phyloP scores from a whole-genome alignment of 306 rosid species.

The Medicago truncatula region DNA sequence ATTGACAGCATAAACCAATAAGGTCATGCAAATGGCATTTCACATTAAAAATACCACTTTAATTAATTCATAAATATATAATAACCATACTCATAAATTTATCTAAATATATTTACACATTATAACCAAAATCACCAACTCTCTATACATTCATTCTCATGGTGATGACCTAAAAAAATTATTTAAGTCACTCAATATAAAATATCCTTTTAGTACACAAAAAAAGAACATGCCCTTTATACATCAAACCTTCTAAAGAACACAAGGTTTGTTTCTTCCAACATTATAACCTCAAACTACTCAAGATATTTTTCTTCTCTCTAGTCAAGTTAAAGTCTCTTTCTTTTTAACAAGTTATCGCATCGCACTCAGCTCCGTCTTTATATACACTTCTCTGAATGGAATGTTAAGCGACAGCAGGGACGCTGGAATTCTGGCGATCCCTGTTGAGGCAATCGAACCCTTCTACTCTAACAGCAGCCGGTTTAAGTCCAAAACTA shows the following conservation, averaged over 20 bases:
- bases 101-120: constrained; percentile 56
- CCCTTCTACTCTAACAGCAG: constrained; percentile 97
- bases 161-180: constrained; percentile 55
- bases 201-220: constrained; percentile 51
- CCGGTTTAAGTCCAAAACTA: constrained; percentile 75
- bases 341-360: constrained; percentile 50
- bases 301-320: constrained; percentile 52
- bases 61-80: constrained; percentile 32
- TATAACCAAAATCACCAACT: constrained; percentile 50
- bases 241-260: constrained; percentile 59
- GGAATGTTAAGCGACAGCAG: constrained; percentile 65
- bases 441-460: constrained; percentile 88
- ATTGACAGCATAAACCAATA: neutral
- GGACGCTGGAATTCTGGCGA: constrained; percentile 82
- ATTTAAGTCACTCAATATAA: constrained; percentile 44
- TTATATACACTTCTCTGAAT: constrained; percentile 74
- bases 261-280: constrained; percentile 55
- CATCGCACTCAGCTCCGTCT: constrained; percentile 64
- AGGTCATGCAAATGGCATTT: neutral
- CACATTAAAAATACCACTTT: neutral
- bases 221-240: constrained; percentile 46
- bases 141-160: constrained; percentile 50
- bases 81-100: constrained; percentile 30
- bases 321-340: constrained; percentile 54
- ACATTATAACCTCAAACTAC: constrained; percentile 48